Evolutionary conservation across 164 flowering plant genomes (phyloP), one percentile per base, ranked within the genome.

Genomic region (Malania oleifera): DNA sequence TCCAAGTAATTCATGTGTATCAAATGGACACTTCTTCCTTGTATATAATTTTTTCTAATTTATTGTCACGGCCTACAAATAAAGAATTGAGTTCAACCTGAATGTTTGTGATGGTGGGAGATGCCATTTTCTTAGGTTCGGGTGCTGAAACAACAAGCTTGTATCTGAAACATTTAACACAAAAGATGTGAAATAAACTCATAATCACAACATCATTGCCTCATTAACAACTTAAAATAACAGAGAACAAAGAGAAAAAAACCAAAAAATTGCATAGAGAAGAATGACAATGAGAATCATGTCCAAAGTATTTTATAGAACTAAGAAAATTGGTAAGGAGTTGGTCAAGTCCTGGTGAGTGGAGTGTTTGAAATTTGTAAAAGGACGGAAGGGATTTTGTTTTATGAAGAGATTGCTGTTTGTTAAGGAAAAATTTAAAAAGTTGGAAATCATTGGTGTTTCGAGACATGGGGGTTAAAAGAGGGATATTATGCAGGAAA

Each of bases 101-200:
- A 69, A 95, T 91, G 75, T 95, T 95, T 63, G 92, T 75, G 52
- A 89, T 81, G 29, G 81, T 71, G n/a, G 96, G 85, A 53, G 98
- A 81, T 37, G 78, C 77, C 74, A 91, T 65, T 75, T 80, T 91
- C 84, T 71, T 91, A 8, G 96, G 96, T 62, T 91, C 96, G 27
- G 91, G 66, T 35, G 79, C 73, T 37, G 96, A 70, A 40, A 87
- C 84, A 40, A 91, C 86, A 74, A 91, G 78, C 80, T 91, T 95
- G 77, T 80, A 91, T 57, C 99, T 95, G 79, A 70, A 80, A 60
- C n/a, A 71, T 53, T 55, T 37, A 52, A 56, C 15, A 57, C 61
- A n/a, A 74, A 54, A 59, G 17, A 54, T 31, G 22, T 62, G 27
- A 64, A 38, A 52, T n/a, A 24, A 61, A 5, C 35, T 29, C 38